Evolutionary conservation across 202 grass and related monocot species (phyloP).

Genomic region (Saccharum hybrid): DNA sequence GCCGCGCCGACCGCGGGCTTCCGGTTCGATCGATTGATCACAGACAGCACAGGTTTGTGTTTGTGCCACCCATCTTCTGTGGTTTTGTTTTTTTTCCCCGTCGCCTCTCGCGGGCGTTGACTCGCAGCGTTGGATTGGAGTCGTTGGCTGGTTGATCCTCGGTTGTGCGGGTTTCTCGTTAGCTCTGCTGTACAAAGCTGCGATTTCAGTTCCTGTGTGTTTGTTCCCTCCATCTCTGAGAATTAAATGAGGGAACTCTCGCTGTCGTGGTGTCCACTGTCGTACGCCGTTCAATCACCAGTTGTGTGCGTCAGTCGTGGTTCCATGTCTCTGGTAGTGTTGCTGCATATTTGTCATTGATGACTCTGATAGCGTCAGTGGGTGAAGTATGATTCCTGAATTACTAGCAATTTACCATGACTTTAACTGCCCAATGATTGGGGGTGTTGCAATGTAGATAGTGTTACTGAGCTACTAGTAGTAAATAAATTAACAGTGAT

Average conservation of each 20-base stretch:
- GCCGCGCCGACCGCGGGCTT: neutral
- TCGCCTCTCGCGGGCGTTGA: neutral
- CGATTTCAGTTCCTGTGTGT: neutral
- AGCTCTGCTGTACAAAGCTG: neutral
- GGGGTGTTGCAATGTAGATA: neutral
- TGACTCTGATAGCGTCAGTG: neutral
- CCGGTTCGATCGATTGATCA: neutral
- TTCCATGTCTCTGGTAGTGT: neutral
- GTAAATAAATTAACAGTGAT: constrained; percentile 6
- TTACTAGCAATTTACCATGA: neutral
- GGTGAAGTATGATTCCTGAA: neutral
- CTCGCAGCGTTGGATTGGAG: neutral
- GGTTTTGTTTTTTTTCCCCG: neutral
- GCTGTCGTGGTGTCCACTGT: constrained; percentile 15
- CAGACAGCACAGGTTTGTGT: neutral
- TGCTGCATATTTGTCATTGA: neutral
- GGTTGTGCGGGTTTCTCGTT: constrained; percentile 6
- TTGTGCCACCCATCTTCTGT: neutral
- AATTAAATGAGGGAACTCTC: neutral
- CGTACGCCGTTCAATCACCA: neutral
- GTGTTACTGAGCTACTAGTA: neutral
- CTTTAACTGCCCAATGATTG: neutral
- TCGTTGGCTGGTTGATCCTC: neutral
- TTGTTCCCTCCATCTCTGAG: neutral
- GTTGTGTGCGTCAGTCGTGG: neutral